Conservation (phyloP, 1,139 yeast genomes). For the Sugiyamaella castrensis region DNA sequence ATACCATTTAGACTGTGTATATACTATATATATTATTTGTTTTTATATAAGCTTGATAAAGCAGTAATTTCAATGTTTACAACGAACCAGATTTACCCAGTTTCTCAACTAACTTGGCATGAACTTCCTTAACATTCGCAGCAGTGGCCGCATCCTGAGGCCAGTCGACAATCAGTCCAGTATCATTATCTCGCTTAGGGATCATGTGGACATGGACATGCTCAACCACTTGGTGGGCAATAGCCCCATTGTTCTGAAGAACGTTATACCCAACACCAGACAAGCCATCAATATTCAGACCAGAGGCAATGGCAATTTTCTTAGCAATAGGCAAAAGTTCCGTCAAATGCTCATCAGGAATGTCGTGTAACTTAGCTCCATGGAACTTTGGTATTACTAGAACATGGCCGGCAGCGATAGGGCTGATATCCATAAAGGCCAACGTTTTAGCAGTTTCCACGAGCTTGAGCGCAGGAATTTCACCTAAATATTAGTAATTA, state of each 20-base stretch:
- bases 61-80: too few relatives aligned
- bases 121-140: conserved; percentile 64
- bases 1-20: conserved; percentile 1
- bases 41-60: too few relatives aligned
- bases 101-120: conserved; percentile 57
- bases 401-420: conserved; percentile 84
- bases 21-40: background rate
- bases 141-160: conserved; percentile 67
- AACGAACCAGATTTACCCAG: conserved; percentile 15
- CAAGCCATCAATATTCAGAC: conserved; percentile 57
- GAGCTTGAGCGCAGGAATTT: conserved; percentile 86
- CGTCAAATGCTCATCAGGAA: conserved; percentile 84
- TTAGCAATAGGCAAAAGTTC: conserved; percentile 87
- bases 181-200: conserved; percentile 67
- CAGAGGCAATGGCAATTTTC: conserved; percentile 69
- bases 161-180: conserved; percentile 89
- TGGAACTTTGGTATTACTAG: conserved; percentile 87
- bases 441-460: conserved; percentile 75
- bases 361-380: conserved; percentile 85
- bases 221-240: conserved; percentile 92
- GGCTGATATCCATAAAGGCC: conserved; percentile 90
- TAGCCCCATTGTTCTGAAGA: conserved; percentile 86
- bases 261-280: conserved; percentile 83
- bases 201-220: conserved; percentile 97
- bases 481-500: conserved; percentile 46